Percentiles rank a stretch among this genome's conserved stretches.
Evolutionary conservation across 306 rosid genomes (phyloP).

Genomic region (Abrus pulchellus): DNA sequence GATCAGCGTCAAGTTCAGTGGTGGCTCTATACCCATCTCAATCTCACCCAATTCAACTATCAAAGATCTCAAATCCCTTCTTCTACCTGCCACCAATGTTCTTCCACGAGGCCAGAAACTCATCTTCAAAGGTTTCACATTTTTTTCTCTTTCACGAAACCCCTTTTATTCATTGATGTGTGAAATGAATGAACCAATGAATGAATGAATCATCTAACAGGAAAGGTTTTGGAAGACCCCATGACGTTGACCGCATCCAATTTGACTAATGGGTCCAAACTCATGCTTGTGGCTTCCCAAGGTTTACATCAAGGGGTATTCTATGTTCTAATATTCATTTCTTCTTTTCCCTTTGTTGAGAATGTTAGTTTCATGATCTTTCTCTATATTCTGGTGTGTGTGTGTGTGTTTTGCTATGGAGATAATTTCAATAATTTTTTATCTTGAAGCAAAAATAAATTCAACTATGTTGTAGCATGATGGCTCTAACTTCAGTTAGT

Average conservation of each 20-base stretch:
- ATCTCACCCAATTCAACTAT: constrained; percentile 71
- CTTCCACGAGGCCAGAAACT: constrained; percentile 96
- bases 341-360: not conserved
- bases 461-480: not conserved
- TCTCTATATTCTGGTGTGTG: not conserved
- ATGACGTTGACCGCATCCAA: constrained; percentile 70
- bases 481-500: too few species aligned
- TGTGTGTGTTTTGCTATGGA: too few species aligned
- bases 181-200: not conserved
- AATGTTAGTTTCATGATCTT: not conserved
- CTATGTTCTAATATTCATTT: not conserved
- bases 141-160: not conserved
- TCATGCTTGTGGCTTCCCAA: constrained; percentile 95
- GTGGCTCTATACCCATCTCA: constrained; percentile 61
- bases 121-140: constrained; percentile 78
- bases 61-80: constrained; percentile 81
- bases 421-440: too few species aligned
- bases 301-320: constrained; percentile 97
- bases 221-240: constrained; percentile 83
- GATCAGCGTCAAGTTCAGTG: constrained; percentile 79
- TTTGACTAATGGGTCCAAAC: constrained; percentile 71
- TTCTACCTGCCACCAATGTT: constrained; percentile 81
- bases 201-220: constrained; percentile 51
- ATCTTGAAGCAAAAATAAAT: not conserved
- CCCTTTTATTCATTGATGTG: constrained; percentile 26